Percentiles rank a stretch among this genome's conserved stretches.
Evolutionary conservation across 305 asterid genomes (phyloP).

Genomic region (Petunia hybrid): DNA sequence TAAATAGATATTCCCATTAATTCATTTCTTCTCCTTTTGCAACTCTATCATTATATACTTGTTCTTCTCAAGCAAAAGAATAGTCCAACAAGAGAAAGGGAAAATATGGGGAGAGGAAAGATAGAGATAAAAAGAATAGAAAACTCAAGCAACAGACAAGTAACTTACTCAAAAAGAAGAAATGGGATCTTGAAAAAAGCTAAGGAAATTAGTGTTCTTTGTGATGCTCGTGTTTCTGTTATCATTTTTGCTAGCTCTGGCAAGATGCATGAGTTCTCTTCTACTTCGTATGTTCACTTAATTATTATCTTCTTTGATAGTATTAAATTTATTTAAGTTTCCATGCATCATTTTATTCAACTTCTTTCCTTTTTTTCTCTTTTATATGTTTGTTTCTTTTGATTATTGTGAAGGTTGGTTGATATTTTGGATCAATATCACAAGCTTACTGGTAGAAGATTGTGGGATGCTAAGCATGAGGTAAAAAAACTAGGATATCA

Average conservation of each 20-base stretch:
- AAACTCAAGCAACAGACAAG: constrained; percentile 32
- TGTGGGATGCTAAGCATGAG: constrained; percentile 40
- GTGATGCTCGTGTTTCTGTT: constrained; percentile 36
- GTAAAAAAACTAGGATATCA: background rate
- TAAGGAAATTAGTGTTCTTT: constrained; percentile 34
- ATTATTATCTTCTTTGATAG: background rate
- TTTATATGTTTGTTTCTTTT: background rate
- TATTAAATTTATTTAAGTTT: background rate
- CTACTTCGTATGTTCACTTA: constrained; percentile 20
- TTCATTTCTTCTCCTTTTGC: background rate
- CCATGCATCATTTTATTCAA: background rate
- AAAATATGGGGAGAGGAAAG: constrained; percentile 33
- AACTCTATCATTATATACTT: background rate
- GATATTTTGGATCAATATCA: constrained; percentile 36
- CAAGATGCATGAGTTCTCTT: constrained; percentile 34
- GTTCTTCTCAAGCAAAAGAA: background rate
- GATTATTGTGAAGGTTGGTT: constrained; percentile 27
- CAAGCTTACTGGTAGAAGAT: constrained; percentile 34
- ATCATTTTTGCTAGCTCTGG: constrained; percentile 33
- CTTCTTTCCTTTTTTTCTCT: background rate
- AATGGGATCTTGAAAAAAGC: constrained; percentile 36
- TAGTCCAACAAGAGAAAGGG: background rate
- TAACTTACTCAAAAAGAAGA: constrained; percentile 35
- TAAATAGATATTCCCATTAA: constrained; percentile 26
- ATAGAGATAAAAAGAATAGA: constrained; percentile 37